Evolutionary conservation across 2,329 filamentous ascomycete species (phyloP), one percentile per base, ranked within the genome.

Genomic region (Aspergillus udagawae): DNA sequence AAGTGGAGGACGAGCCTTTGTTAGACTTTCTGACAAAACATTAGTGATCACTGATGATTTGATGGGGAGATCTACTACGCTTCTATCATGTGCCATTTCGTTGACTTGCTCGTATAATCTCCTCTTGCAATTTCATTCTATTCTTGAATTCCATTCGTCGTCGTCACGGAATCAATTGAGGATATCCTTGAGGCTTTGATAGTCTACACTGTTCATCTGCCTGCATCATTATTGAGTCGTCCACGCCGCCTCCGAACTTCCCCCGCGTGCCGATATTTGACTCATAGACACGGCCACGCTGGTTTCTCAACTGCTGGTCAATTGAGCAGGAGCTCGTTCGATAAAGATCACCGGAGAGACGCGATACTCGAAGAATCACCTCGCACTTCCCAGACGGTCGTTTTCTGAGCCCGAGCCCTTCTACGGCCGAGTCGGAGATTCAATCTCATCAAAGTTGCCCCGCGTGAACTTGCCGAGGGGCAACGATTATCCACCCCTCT

Each of bases 391-490:
- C 32, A 17, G 14, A 7, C 32, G 6, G 14, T 38, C 1, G 5
- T 38, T 8, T 17, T 21, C 20, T 23, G 20, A 45, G 3, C n/a
- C 41, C n/a, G 7, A 44, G 8, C 14, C 21, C 21, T 23, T 47
- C 44, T 23, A 21, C 44, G 23, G 12, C 23, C 21, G 9, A 14
- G 4, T 23, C 21, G 41, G 41, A 44, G 44, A 27, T 23, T 38
- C 32, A 17, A 27, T 27, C 21, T 21, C 44, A 17, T 25, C 12
- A 23, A 23, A 50, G 53, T 29, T 42, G 41, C 56, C 59, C 63
- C 60, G 55, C 60, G 58, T 20, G 45, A 59, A 59, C 63, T 58
- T 53, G 58, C 54, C 60, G 67, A 68, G 66, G 67, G 67, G 68
- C 64, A 65, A 61, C 32, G 55, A 14, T 23, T 14, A 47, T 14